Evolutionary conservation across 805 yeast species (phyloP).

Genomic region (Candida stauntonica): DNA sequence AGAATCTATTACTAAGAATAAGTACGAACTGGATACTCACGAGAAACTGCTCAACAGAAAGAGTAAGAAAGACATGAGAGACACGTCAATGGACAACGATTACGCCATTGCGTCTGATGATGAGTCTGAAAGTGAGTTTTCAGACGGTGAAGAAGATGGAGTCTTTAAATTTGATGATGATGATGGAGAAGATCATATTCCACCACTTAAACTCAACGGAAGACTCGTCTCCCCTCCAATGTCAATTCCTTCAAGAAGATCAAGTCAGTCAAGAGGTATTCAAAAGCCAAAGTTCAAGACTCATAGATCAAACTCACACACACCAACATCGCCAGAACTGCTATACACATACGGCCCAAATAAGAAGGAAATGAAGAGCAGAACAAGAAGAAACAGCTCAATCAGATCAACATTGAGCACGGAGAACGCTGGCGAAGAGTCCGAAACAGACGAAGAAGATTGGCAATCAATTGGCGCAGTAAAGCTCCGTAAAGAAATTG

Average conservation of each 20-base stretch:
- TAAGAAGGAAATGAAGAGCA: constrained; percentile 11
- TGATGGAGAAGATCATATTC: constrained; percentile 25
- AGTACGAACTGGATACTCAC: constrained; percentile 26
- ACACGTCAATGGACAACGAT: constrained; percentile 26
- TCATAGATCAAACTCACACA: constrained; percentile 33
- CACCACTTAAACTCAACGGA: constrained; percentile 24
- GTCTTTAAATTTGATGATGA: constrained; percentile 36
- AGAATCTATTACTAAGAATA: constrained; percentile 28
- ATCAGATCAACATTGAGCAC: constrained; percentile 41
- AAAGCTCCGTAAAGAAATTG: constrained; percentile 40
- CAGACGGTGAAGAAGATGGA: constrained; percentile 31
- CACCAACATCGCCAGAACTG: constrained; percentile 32
- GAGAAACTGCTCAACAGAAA: constrained; percentile 18
- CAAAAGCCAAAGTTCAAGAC: constrained; percentile 23
- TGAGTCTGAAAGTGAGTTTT: constrained; percentile 26
- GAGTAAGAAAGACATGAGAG: constrained; percentile 9
- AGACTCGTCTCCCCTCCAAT: constrained; percentile 23
- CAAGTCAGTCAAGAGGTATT: constrained; percentile 19
- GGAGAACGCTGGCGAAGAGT: constrained; percentile 19
- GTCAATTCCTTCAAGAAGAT: constrained; percentile 16
- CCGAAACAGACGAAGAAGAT: constrained; percentile 94
- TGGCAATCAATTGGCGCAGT: constrained; percentile 91
- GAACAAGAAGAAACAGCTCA: constrained; percentile 26
- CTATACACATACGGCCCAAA: constrained; percentile 16
- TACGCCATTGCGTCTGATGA: constrained; percentile 27